phyloP scores from a whole-genome alignment of 176 grass and related monocot genomes.

The Guadua angustifolia region DNA sequence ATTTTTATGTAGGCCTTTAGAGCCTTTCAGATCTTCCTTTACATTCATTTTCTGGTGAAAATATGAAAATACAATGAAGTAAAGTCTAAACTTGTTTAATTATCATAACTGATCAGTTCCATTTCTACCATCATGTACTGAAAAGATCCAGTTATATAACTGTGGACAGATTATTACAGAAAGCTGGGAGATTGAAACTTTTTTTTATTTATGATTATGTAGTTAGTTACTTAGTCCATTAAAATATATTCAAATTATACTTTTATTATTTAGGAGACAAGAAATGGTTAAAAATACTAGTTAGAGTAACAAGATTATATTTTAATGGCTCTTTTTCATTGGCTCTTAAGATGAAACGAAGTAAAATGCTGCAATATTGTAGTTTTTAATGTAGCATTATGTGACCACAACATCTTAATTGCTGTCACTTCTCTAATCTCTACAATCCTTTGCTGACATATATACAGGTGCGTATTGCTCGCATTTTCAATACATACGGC shows the following conservation, averaged over 20 bases:
- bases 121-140: conserved; percentile 1
- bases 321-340: no score
- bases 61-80: background rate
- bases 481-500: conserved; percentile 97
- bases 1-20: background rate
- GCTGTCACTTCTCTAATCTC: background rate
- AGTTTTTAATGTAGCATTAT: background rate
- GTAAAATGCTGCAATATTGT: conserved; percentile 22
- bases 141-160: background rate
- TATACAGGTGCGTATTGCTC: conserved; percentile 79
- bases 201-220: background rate
- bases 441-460: conserved; percentile 29
- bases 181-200: background rate
- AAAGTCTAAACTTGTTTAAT: background rate
- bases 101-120: background rate
- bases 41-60: conserved; percentile 1
- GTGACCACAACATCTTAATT: conserved; percentile 3
- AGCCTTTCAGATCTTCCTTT: background rate
- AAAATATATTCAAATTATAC: background rate
- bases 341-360: background rate
- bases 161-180: conserved; percentile 19
- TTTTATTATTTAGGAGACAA: conserved; percentile 28
- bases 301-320: no score
- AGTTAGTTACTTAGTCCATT: conserved; percentile 11
- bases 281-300: conserved; percentile 3